Percentiles rank a stretch among this genome's conserved stretches.
Evolutionary conservation across 139 green algal genomes (phyloP).

Genomic region (Eudorina sp.): DNA sequence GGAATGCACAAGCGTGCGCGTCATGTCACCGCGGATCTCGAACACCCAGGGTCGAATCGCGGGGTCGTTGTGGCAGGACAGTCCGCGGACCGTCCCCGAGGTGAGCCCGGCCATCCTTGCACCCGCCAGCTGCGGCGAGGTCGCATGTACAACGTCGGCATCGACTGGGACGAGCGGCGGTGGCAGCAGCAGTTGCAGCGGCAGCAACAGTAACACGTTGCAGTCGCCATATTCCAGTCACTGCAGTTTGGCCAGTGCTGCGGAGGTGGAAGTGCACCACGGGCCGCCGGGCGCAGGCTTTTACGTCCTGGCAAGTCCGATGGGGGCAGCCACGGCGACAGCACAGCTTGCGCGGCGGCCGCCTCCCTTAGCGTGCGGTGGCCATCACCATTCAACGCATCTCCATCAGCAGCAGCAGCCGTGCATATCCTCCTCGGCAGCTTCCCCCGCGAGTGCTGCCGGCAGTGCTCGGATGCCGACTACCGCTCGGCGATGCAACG

Average conservation of each 20-base stretch:
- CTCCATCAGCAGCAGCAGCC: not conserved
- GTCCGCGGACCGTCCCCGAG: not conserved
- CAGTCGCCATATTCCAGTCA: constrained; percentile 15
- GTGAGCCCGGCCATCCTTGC: not conserved
- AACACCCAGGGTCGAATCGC: not conserved
- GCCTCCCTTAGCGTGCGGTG: not conserved
- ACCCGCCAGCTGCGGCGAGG: not conserved
- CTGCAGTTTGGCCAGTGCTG: not conserved
- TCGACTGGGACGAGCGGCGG: too few relatives aligned
- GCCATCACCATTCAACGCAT: not conserved
- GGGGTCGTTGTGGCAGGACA: not conserved
- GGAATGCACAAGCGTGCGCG: not conserved
- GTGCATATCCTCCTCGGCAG: not conserved
- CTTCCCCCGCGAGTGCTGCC: not conserved
- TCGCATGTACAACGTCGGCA: too few relatives aligned
- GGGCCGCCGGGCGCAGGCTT: too few relatives aligned
- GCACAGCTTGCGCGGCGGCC: not conserved
- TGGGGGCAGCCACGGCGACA: not conserved
- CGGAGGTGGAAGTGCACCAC: not conserved
- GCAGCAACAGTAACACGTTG: not conserved
- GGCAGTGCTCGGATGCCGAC: not conserved
- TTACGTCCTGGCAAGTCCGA: not conserved
- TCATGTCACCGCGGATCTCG: not conserved
- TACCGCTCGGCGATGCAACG: not conserved
- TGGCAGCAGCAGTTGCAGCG: not conserved